Evolutionary conservation across 1,139 yeast genomes (phyloP).

Genomic region (Taphrina pruni): DNA sequence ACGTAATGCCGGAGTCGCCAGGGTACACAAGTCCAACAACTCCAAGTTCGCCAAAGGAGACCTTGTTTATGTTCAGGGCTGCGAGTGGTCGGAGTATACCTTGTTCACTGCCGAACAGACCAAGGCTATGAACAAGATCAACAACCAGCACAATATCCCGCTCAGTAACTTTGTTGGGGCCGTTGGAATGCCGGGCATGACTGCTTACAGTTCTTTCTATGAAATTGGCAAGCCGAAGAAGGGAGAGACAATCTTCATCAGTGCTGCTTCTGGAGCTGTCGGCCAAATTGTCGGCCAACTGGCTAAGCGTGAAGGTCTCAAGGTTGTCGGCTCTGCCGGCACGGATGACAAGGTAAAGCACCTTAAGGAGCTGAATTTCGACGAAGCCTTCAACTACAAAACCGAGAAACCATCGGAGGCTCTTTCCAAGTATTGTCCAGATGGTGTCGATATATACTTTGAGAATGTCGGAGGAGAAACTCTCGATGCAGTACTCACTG

Average conservation of each 20-base stretch:
- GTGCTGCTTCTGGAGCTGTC: conserved; percentile 77
- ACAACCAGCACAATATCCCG: conserved; percentile 41
- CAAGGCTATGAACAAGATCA: conserved; percentile 13
- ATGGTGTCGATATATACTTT: conserved; percentile 49
- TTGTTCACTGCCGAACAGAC: conserved; percentile 31
- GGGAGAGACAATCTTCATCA: conserved; percentile 57
- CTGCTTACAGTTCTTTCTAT: conserved; percentile 63
- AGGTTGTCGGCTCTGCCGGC: conserved; percentile 71
- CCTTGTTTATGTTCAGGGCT: conserved; percentile 34
- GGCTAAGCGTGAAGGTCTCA: conserved; percentile 63
- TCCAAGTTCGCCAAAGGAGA: conserved; percentile 41
- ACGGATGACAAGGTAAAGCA: conserved; percentile 62
- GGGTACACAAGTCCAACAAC: conserved; percentile 42
- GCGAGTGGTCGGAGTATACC: conserved; percentile 42
- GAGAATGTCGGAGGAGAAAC: conserved; percentile 65
- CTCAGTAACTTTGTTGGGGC: conserved; percentile 52
- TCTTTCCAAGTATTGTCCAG: conserved; percentile 42
- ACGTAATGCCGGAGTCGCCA: conserved; percentile 43
- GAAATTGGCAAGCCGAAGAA: conserved; percentile 48
- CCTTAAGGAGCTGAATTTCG: conserved; percentile 61
- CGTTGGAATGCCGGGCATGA: conserved; percentile 65
- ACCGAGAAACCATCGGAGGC: conserved; percentile 54
- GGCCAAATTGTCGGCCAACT: conserved; percentile 68
- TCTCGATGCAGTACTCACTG: conserved; percentile 58
- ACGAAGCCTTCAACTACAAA: conserved; percentile 62